Evolutionary conservation across 495 filamentous ascomycete genomes (phyloP).

Genomic region (Penicillium bialowiezense): DNA sequence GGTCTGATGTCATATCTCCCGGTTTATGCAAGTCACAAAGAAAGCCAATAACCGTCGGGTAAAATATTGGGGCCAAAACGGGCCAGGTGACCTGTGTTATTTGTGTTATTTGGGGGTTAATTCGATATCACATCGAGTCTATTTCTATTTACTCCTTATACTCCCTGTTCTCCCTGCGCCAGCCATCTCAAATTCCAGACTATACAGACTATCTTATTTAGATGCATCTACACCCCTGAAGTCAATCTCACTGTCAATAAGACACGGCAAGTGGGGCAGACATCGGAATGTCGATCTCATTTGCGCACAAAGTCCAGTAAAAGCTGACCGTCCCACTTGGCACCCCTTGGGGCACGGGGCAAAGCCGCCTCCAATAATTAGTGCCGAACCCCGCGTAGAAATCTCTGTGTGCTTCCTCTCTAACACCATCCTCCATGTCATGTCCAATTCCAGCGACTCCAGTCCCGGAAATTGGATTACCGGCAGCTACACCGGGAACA

Average conservation of each 20-base stretch:
- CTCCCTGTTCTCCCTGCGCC: no score
- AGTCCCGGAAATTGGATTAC: conserved; percentile 29
- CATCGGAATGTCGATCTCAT: background rate
- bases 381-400: conserved; percentile 3
- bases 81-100: no score
- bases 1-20: background rate
- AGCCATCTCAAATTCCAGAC: no score
- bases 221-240: background rate
- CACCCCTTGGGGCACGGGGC: conserved; percentile 8
- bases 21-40: background rate
- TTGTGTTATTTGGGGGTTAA: no score
- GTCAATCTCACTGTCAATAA: background rate
- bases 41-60: no score
- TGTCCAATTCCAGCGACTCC: conserved; percentile 23
- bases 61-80: no score
- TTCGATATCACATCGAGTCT: no score
- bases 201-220: no score
- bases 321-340: conserved; percentile 1
- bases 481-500: conserved; percentile 26
- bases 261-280: conserved; percentile 5
- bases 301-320: background rate
- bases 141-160: no score
- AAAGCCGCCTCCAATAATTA: conserved; percentile 1
- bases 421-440: conserved; percentile 3
- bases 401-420: background rate